phyloP scores from a whole-genome alignment of 345 rosid genomes.

The Gossypium ekmanianum region DNA sequence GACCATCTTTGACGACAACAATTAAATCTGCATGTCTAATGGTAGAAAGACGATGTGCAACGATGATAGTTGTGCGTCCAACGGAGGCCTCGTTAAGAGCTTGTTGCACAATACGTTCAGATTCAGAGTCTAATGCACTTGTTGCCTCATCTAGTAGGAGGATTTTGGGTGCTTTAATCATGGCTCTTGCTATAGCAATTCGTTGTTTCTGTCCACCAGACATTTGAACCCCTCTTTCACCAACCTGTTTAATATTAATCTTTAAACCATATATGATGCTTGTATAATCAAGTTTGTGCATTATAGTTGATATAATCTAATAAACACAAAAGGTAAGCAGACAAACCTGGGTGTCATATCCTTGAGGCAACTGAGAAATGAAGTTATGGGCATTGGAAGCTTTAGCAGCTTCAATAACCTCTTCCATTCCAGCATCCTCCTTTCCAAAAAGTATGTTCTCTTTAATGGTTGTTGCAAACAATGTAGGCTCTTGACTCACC shows the following conservation, averaged over 20 bases:
- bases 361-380: slow-evolving; percentile 55
- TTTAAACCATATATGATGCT: background rate
- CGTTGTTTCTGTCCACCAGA: slow-evolving; percentile 66
- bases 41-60: slow-evolving; percentile 79
- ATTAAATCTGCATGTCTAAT: slow-evolving; percentile 58
- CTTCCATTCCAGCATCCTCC: slow-evolving; percentile 52
- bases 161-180: slow-evolving; percentile 61
- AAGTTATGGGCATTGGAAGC: slow-evolving; percentile 70
- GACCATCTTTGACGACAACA: slow-evolving; percentile 46
- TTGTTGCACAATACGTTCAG: slow-evolving; percentile 63
- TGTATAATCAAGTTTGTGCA: background rate
- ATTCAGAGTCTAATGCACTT: slow-evolving; percentile 76
- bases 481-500: slow-evolving; percentile 74
- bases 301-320: background rate
- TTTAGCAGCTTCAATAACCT: slow-evolving; percentile 53
- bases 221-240: slow-evolving; percentile 66
- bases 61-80: slow-evolving; percentile 62
- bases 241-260: slow-evolving; percentile 39
- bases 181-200: slow-evolving; percentile 70
- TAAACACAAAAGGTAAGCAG: background rate
- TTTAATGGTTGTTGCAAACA: slow-evolving; percentile 69
- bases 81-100: slow-evolving; percentile 60
- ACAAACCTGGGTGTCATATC: slow-evolving; percentile 70
- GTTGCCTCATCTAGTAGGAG: slow-evolving; percentile 82
- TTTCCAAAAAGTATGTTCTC: slow-evolving; percentile 75